Evolutionary conservation across 2,329 filamentous ascomycete species (phyloP).

Genomic region (Talaromyces sp.): DNA sequence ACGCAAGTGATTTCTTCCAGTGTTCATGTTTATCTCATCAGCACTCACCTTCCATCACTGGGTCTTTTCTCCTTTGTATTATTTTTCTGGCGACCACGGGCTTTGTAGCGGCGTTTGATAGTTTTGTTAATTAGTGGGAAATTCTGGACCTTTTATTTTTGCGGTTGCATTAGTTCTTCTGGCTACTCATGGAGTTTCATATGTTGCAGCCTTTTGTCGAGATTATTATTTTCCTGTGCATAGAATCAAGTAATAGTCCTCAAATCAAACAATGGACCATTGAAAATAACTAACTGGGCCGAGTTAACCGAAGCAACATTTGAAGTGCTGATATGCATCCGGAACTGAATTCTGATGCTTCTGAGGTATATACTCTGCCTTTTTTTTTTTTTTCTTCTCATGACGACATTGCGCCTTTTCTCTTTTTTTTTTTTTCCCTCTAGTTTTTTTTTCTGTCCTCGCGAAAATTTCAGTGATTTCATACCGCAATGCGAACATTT

Average conservation of each 20-base stretch:
- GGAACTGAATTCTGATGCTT: background rate
- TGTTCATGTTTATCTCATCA: background rate
- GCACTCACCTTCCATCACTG: background rate
- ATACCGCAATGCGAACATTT: background rate
- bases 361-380: background rate
- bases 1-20: slow-evolving; percentile 22
- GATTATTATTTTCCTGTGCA: background rate
- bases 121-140: background rate
- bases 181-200: background rate
- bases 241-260: background rate
- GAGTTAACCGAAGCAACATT: background rate
- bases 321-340: background rate
- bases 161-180: background rate
- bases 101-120: background rate
- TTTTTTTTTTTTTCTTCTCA: background rate
- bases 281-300: too few species aligned
- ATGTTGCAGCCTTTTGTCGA: background rate
- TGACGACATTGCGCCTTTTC: background rate
- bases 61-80: background rate
- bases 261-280: background rate
- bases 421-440: background rate
- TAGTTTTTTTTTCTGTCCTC: too few species aligned
- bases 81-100: background rate
- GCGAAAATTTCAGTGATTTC: background rate
- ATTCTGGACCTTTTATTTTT: background rate